Evolutionary conservation across 345 rosid species (phyloP).

Genomic region (Schrenkiella parvula): DNA sequence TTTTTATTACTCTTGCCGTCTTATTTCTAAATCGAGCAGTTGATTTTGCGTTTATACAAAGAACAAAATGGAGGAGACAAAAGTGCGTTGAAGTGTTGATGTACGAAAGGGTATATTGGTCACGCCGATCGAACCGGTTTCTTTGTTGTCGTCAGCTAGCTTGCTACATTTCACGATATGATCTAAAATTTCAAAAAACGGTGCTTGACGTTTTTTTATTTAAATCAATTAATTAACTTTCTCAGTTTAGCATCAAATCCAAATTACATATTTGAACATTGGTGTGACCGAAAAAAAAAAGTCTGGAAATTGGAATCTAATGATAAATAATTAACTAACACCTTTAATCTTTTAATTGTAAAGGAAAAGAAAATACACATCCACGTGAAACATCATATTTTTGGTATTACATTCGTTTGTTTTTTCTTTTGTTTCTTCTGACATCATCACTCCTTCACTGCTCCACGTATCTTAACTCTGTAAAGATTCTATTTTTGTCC

Average conservation of each 20-base stretch:
- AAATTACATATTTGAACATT: background rate
- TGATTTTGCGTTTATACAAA: slow-evolving; percentile 2
- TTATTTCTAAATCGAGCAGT: background rate
- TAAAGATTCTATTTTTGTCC: background rate
- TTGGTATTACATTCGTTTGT: background rate
- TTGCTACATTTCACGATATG: background rate
- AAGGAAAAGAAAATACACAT: background rate
- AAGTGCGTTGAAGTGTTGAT: background rate
- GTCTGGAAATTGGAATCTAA: slow-evolving; percentile 12
- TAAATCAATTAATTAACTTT: background rate
- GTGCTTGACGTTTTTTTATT: background rate
- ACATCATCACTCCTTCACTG: background rate
- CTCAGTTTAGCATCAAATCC: background rate
- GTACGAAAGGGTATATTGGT: slow-evolving; percentile 9
- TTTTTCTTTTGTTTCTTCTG: background rate
- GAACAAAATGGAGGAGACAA: slow-evolving; percentile 4
- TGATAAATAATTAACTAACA: background rate
- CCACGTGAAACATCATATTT: slow-evolving; percentile 3
- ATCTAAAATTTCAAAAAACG: background rate
- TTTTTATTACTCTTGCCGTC: slow-evolving; percentile 5
- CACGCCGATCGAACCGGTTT: slow-evolving; percentile 4
- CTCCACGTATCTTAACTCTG: background rate
- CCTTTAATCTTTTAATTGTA: background rate
- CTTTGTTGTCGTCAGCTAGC: slow-evolving; percentile 8
- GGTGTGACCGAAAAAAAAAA: background rate